Evolutionary conservation across 2,329 filamentous ascomycete genomes (phyloP).

Genomic region (Echinosphaeria canescens): DNA sequence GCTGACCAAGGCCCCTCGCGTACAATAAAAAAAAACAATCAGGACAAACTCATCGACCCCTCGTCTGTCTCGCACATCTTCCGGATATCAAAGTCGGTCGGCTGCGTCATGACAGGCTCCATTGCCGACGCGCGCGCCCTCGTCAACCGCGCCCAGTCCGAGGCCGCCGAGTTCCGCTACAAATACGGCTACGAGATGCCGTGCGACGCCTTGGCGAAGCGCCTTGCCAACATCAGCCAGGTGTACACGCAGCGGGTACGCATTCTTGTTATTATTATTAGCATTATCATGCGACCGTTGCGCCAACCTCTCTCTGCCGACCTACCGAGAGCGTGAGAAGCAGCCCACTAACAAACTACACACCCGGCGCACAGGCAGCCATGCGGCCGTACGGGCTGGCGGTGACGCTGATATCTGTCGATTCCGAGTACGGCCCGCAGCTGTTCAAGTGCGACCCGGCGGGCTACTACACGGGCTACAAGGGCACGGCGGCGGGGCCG

Average conservation of each 20-base stretch:
- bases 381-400: conserved; percentile 96
- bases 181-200: conserved; percentile 99
- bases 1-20: conserved; percentile 11
- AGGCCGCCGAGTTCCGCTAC: conserved; percentile 96
- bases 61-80: conserved; percentile 95
- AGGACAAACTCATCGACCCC: conserved; percentile 99
- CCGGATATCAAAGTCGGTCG: conserved; percentile 86
- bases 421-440: conserved; percentile 80
- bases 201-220: conserved; percentile 87
- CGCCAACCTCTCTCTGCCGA: conserved; percentile 2
- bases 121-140: conserved; percentile 94
- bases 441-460: conserved; percentile 98
- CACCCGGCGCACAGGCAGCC: conserved; percentile 50
- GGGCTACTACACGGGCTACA: conserved; percentile 96
- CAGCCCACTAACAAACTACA: no score
- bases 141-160: conserved; percentile 77
- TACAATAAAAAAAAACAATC: no score
- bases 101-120: conserved; percentile 95
- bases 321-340: neutral
- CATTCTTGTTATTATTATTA: conserved; percentile 1
- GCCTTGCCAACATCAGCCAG: conserved; percentile 96
- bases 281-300: no score
- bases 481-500: conserved; percentile 87
- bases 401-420: conserved; percentile 83
- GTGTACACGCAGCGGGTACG: conserved; percentile 90